Percentiles rank a stretch among this genome's conserved stretches.
Conservation (phyloP, 2,329 filamentous ascomycete genomes). For the Phyllosticta citribraziliensis region DNA sequence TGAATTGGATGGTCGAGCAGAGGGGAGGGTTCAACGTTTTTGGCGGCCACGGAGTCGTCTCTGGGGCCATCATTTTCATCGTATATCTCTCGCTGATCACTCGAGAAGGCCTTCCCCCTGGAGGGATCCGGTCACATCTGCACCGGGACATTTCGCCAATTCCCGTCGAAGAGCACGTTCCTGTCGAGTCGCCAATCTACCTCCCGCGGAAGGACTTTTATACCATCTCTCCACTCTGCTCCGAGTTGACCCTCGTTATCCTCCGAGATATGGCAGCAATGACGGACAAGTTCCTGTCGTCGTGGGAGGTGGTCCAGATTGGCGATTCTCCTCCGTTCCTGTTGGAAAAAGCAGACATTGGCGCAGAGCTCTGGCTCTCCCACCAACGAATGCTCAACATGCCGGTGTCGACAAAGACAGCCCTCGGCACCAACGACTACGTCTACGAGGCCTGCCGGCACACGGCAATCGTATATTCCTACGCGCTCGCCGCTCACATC, state of each 20-base stretch:
- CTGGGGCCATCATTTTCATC: not conserved
- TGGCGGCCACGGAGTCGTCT: constrained; percentile 1
- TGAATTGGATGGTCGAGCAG: constrained; percentile 2
- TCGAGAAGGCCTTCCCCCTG: constrained; percentile 1
- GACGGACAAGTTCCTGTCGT: constrained; percentile 3
- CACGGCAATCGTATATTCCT: constrained; percentile 8
- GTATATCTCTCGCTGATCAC: not conserved
- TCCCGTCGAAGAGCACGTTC: not conserved
- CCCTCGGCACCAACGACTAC: not conserved
- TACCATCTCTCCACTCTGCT: constrained; percentile 1
- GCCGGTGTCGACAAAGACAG: not conserved
- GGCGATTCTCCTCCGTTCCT: not conserved
- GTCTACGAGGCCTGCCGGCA: constrained; percentile 9
- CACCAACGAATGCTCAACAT: constrained; percentile 5
- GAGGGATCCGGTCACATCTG: not conserved
- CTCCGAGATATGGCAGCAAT: constrained; percentile 7
- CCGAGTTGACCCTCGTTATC: not conserved
- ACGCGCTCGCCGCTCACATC: constrained; percentile 4
- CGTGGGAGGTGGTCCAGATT: not conserved
- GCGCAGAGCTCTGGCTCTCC: constrained; percentile 1
- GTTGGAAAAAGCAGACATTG: not conserved
- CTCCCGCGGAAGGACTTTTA: constrained; percentile 7
- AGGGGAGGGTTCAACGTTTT: not conserved
- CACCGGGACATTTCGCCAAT: not conserved
- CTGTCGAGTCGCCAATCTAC: constrained; percentile 7